Base-by-base conservation (phyloP, 108 stramenopile species). In the Conticribra weissflogii region DNA sequence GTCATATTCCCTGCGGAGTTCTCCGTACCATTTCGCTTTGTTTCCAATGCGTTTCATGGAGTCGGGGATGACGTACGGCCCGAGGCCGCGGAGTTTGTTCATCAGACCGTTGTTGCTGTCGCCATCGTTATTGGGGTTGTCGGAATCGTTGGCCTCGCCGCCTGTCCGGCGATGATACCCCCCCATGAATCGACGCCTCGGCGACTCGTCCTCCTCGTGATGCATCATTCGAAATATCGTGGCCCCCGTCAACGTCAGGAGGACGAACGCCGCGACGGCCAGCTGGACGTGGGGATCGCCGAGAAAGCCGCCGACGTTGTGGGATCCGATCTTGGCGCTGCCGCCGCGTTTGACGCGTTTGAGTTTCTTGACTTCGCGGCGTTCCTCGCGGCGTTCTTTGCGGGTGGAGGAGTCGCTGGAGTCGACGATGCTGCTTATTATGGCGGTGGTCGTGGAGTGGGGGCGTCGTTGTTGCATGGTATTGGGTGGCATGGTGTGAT, bases 41-140 rank as follows among this genome's bases (percentile, higher is more conserved):
- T 84, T 81, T 12, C 90, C 90, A 51, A 91, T 75, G 33, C 78
- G 55, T 22, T 68, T 22, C 83, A 87, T 86, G 9, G 81, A 55
- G 53, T 88, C 72, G 8, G 88, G 88, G 34, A 88, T 76, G 5
- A 66, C 57, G 54, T 91, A 88, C 52, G 62, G 61, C 16, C 72
- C n/a, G 56, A 53, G 33, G 36, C 66, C 73, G 0, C 58, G 59
- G 0, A 78, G 72, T 45, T 63, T 63, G 32, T 32, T 59, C 16
- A 79, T 17, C 9, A 71, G 28, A 4, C 55, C 12, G 34, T 57
- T 64, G 48, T 24, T 32, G 24, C 30, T 32, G 16, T 59, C 56
- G 41, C 36, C 22, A 16, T 48, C 51, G 50, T 32, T 47, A 9
- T 29, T 33, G 17, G 59, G n/a, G 47, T 59, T 25, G 18, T n/a